Evolutionary conservation across 1,284 basidiomycete species (phyloP), one percentile per base, ranked within the genome.

Genomic region (Agroathelia rolfsii): DNA sequence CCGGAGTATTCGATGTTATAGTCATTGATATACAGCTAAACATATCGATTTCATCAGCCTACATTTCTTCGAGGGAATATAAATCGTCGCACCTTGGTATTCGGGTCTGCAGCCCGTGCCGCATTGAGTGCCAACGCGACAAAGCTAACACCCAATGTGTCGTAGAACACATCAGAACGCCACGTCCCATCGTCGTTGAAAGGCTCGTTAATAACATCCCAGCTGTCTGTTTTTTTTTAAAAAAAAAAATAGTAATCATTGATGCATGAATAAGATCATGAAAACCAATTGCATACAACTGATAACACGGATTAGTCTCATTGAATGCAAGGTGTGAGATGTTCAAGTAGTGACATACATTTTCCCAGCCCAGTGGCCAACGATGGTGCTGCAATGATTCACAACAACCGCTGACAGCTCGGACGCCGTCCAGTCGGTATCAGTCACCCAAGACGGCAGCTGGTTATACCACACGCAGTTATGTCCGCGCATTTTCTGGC

Each of bases 401-500:
- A 61, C 46, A 8, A 75, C 50, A 27, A 70, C 58, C 15, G 55
- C 52, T 10, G 60, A 52, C 14, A 72, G 52, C n/a, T 61, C 60
- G 1, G 59, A 50, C 17, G 59, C 56, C 37, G 58, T 51, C 42
- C 63, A 69, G 41, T 52, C 53, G 10, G 63, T 60, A 29, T 51
- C 39, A 1, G 61, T 56, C 5, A 72, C 64, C 69, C 69, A 74
- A 48, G 44, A 52, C 1, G 69, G 64, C 1, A 72, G 55, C 42
- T 73, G 69, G 37, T 59, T 64, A 45, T 74, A 58, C 72, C 72
- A 73, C 23, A 72, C 69, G 40, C 65, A 28, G 18, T 22, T 38
- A 38, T 39, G 38, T 50, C 63, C 66, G 40, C 66, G 50, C 4
- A 69, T 36, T 5, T 64, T 46, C 42, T 66, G 59, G 4, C 56